Conservation (phyloP, 2,329 filamentous ascomycete genomes). For the Pyrenophora tritici-repentis region DNA sequence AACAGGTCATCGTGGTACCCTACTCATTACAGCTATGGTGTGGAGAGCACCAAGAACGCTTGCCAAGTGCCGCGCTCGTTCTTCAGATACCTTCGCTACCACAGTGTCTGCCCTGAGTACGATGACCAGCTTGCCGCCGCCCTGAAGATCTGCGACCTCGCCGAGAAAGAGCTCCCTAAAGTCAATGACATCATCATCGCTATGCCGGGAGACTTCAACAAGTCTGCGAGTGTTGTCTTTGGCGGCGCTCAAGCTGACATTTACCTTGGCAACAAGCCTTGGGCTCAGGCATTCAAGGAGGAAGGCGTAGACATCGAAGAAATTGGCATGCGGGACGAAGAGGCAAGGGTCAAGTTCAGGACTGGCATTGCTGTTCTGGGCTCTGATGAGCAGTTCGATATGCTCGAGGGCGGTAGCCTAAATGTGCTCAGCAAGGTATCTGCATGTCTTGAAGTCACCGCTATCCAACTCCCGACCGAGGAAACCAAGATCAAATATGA, state of each 20-base stretch:
- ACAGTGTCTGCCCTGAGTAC: conserved; percentile 86
- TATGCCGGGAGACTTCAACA: conserved; percentile 81
- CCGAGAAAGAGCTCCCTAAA: conserved; percentile 68
- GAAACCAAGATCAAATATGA: conserved; percentile 55
- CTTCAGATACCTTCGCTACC: conserved; percentile 81
- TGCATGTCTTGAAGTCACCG: conserved; percentile 48
- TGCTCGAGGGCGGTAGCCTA: conserved; percentile 30
- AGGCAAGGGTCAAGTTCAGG: conserved; percentile 57
- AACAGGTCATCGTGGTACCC: conserved; percentile 60
- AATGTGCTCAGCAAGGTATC: conserved; percentile 27
- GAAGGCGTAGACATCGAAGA: conserved; percentile 23
- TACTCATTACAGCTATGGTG: conserved; percentile 60
- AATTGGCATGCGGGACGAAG: conserved; percentile 51
- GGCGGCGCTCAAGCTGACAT: conserved; percentile 57
- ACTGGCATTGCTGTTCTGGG: conserved; percentile 57
- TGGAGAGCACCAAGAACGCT: conserved; percentile 60
- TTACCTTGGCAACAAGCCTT: conserved; percentile 50
- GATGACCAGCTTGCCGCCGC: conserved; percentile 68
- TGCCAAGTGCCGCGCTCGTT: conserved; percentile 80
- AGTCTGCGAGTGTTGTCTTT: conserved; percentile 72
- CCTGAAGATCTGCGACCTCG: conserved; percentile 67
- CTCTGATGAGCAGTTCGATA: conserved; percentile 47
- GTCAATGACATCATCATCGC: conserved; percentile 56
- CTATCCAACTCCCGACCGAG: conserved; percentile 56
- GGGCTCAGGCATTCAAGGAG: conserved; percentile 44